Conservation (phyloP, 768 basidiomycete genomes). For the Leccinum disarticulatum region DNA sequence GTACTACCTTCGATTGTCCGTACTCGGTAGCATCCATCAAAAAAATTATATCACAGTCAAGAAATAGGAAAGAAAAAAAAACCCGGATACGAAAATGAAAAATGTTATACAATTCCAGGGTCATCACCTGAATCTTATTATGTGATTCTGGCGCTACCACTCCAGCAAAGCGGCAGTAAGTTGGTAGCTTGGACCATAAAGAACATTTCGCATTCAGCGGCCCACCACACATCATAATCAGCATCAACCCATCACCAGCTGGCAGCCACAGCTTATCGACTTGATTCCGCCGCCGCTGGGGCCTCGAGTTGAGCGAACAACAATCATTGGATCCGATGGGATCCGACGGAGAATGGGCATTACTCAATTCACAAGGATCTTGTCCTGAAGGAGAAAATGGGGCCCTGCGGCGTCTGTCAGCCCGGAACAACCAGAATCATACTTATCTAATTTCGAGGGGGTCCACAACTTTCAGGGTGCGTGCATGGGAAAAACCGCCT, state of each 20-base stretch:
- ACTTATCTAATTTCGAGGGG: slow-evolving; percentile 8
- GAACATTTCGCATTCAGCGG: slow-evolving; percentile 21
- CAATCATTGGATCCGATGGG: background rate
- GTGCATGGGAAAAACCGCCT: background rate
- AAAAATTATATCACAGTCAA: background rate
- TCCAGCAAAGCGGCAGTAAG: background rate
- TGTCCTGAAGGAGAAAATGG: background rate
- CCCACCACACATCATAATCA: background rate
- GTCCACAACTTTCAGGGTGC: background rate
- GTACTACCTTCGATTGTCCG: slow-evolving; percentile 13
- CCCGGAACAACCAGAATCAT: background rate
- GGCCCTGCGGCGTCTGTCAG: background rate
- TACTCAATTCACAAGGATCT: background rate
- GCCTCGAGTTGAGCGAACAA: background rate
- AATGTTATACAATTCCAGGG: slow-evolving; percentile 1
- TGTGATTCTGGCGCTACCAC: background rate
- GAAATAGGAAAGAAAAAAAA: slow-evolving; percentile 1
- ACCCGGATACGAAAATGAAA: background rate
- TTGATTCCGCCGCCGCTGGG: background rate
- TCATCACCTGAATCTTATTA: background rate
- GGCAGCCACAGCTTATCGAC: background rate
- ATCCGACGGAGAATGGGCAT: background rate
- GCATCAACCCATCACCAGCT: background rate
- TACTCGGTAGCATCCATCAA: slow-evolving; percentile 4
- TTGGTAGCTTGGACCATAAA: background rate